Conservation (phyloP, 805 yeast species). For the Wickerhamomyces silvicola region DNA sequence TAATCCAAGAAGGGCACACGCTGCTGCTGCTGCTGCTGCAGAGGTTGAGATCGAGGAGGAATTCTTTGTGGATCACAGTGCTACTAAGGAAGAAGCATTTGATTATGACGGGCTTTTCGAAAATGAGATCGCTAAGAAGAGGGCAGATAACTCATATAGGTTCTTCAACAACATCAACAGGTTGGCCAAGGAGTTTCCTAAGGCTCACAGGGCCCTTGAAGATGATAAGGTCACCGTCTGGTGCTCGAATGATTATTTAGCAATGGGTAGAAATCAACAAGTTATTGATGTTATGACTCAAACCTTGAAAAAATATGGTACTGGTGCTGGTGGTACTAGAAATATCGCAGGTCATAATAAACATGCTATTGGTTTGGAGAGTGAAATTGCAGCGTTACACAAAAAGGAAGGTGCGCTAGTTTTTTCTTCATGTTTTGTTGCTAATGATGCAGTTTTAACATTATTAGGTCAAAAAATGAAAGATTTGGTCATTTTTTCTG, state of each 20-base stretch:
- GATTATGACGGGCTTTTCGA: constrained; percentile 70
- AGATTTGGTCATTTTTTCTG: constrained; percentile 86
- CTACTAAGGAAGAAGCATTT: constrained; percentile 47
- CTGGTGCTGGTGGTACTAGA: constrained; percentile 99
- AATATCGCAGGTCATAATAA: constrained; percentile 96
- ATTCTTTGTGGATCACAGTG: constrained; percentile 25
- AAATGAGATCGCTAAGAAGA: constrained; percentile 63
- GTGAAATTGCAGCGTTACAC: constrained; percentile 83
- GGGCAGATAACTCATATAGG: constrained; percentile 87
- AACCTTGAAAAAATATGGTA: constrained; percentile 84
- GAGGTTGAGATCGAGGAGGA: constrained; percentile 20
- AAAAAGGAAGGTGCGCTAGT: constrained; percentile 93
- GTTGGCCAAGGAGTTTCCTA: constrained; percentile 87
- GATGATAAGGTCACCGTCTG: constrained; percentile 91
- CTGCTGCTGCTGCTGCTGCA: constrained; percentile 24
- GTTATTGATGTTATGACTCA: constrained; percentile 72
- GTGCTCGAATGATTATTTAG: constrained; percentile 98
- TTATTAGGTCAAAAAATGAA: constrained; percentile 87
- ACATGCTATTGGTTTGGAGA: constrained; percentile 83
- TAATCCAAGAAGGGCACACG: constrained; percentile 26
- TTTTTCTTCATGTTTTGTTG: constrained; percentile 92
- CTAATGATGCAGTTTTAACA: constrained; percentile 91
- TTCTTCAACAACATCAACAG: constrained; percentile 96
- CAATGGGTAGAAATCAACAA: constrained; percentile 79
- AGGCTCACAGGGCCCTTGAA: constrained; percentile 75